Percentiles rank a stretch among this genome's conserved stretches.
These are phyloP conservation scores for Botrytis sinoallii DNA, from an alignment of 2,329 filamentous ascomycete genomes.

Conservation along the genomic window DNA sequence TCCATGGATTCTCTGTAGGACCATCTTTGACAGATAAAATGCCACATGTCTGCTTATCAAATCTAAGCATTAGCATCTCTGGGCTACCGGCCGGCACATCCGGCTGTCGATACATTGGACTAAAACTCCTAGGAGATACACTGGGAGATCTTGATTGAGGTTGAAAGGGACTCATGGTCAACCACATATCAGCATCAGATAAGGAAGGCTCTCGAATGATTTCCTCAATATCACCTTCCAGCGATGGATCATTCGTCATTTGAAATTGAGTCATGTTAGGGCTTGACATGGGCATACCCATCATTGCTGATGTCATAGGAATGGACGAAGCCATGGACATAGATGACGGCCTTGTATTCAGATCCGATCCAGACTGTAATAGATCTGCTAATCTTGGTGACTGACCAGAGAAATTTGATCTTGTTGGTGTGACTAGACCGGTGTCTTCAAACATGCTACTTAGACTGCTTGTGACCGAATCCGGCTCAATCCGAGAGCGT, in stretches of 20 bases:
- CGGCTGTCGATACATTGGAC: conserved; percentile 45
- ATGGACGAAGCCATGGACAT: not conserved
- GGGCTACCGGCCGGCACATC: conserved; percentile 50
- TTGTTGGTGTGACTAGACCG: conserved; percentile 35
- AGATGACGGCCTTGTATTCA: conserved; percentile 39
- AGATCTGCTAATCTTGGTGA: conserved; percentile 49
- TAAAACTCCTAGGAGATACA: conserved; percentile 27
- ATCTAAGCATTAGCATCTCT: conserved; percentile 61
- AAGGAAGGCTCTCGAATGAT: conserved; percentile 44
- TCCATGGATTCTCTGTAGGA: conserved; percentile 67
- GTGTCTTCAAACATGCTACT: conserved; percentile 40
- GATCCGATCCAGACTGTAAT: conserved; percentile 47
- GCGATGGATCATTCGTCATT: conserved; percentile 30
- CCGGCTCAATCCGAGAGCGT: conserved; percentile 37
- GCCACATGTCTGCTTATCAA: conserved; percentile 64
- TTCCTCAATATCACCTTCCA: conserved; percentile 54
- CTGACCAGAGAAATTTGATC: conserved; percentile 41
- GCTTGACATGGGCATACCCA: conserved; percentile 22
- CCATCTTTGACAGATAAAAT: conserved; percentile 71
- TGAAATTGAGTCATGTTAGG: conserved; percentile 30
- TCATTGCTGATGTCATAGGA: conserved; percentile 26
- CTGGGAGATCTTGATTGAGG: conserved; percentile 27
- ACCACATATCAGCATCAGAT: conserved; percentile 32
- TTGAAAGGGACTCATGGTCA: conserved; percentile 28
- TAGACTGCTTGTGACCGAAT: conserved; percentile 39